Conservation (phyloP, 495 filamentous ascomycete species). For the Alectoria sarmentosa region DNA sequence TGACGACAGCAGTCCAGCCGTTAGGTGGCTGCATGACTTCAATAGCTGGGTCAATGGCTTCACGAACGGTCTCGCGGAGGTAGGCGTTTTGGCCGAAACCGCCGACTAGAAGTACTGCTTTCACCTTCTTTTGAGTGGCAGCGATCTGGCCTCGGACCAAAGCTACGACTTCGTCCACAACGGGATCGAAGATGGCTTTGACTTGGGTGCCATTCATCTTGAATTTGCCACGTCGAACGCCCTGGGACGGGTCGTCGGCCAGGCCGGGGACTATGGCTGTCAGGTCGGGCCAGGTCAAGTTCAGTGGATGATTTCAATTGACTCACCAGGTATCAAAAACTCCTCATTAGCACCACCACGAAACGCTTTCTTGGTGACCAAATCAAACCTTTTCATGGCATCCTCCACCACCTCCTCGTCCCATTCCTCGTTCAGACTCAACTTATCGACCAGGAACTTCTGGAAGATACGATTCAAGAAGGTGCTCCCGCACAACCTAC, state of each 20-base stretch:
- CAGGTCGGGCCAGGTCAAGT: not conserved
- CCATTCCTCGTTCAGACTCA: conserved; percentile 54
- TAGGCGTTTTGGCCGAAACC: conserved; percentile 63
- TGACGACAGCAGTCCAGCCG: conserved; percentile 38
- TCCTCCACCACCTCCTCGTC: conserved; percentile 56
- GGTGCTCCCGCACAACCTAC: conserved; percentile 61
- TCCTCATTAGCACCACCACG: conserved; percentile 21
- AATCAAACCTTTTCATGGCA: conserved; percentile 27
- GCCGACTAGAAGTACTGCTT: conserved; percentile 58
- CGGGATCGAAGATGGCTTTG: conserved; percentile 58
- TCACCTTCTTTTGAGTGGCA: conserved; percentile 25
- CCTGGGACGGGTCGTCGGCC: conserved; percentile 43
- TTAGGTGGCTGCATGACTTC: conserved; percentile 27
- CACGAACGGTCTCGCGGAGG: conserved; percentile 32
- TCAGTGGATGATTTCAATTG: too few relatives aligned
- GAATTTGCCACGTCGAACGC: conserved; percentile 58
- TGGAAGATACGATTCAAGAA: conserved; percentile 71
- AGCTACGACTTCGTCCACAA: conserved; percentile 56
- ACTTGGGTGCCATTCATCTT: conserved; percentile 54
- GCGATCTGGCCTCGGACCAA: conserved; percentile 56
- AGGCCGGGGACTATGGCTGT: conserved; percentile 28
- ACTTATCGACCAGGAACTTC: conserved; percentile 52
- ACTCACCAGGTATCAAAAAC: conserved; percentile 26
- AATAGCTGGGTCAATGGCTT: conserved; percentile 17
- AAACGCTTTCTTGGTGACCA: conserved; percentile 24